A percentile compares a stretch with the other conserved stretches of the same genome.
phyloP scores from a whole-genome alignment of 2,329 filamentous ascomycete species.

The Septoria petroselini region DNA sequence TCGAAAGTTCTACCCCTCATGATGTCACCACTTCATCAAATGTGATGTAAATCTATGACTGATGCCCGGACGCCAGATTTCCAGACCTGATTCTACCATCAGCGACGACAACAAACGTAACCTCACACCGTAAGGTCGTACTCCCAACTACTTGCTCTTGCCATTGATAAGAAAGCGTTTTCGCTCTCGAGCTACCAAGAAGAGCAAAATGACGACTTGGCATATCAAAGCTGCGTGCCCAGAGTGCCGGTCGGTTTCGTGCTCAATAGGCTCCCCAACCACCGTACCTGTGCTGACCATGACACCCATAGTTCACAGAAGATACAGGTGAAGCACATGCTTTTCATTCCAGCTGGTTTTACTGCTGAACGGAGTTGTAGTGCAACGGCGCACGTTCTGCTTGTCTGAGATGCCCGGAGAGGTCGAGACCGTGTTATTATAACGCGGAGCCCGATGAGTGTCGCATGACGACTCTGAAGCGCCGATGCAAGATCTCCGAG shows the following conservation, averaged over 20 bases:
- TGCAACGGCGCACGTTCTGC: constrained; percentile 7
- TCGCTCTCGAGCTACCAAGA: too few species aligned
- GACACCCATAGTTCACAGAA: neutral
- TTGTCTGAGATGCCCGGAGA: constrained; percentile 3
- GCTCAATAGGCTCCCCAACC: neutral
- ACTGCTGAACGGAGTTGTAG: neutral
- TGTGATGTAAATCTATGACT: too few species aligned
- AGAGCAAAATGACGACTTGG: constrained; percentile 5
- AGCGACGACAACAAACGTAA: too few species aligned
- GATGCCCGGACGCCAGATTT: too few species aligned
- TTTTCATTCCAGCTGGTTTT: too few species aligned
- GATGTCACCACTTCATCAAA: too few species aligned
- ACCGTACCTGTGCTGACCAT: neutral
- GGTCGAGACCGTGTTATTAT: constrained; percentile 1
- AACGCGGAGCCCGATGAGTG: constrained; percentile 10
- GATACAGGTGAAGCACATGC: constrained; percentile 5
- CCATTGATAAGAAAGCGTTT: too few species aligned
- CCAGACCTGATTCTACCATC: too few species aligned
- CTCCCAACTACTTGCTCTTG: too few species aligned
- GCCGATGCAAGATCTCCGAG: constrained; percentile 7
- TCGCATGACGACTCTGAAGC: constrained; percentile 5
- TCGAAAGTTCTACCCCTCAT: too few species aligned
- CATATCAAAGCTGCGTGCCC: constrained; percentile 13
- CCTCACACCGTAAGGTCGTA: too few species aligned
- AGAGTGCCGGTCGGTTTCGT: constrained; percentile 11